These are phyloP conservation scores for Jackrogersella minutella DNA, from an alignment of 495 filamentous ascomycete species.

Conservation along the genomic window DNA sequence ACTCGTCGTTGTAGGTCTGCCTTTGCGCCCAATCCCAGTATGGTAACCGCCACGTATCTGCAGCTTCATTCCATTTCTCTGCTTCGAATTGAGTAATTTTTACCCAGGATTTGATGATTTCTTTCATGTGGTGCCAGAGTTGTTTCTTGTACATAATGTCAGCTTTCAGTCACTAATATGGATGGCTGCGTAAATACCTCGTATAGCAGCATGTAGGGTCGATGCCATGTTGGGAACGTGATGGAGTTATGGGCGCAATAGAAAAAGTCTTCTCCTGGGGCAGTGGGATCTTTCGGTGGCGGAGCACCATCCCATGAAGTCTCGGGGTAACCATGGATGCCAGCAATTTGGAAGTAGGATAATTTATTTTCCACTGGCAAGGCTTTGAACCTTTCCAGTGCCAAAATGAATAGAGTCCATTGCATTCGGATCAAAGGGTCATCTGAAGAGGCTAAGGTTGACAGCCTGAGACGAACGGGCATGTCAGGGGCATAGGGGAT, in stretches of 20 bases:
- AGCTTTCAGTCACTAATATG: not conserved
- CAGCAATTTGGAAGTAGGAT: not conserved
- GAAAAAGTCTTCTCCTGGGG: not conserved
- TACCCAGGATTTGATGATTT: not conserved
- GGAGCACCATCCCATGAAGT: not conserved
- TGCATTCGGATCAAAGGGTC: not conserved
- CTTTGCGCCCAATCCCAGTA: not conserved
- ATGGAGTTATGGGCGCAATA: not conserved
- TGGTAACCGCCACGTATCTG: not conserved
- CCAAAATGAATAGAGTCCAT: not conserved
- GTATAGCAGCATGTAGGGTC: not conserved
- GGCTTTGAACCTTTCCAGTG: not conserved
- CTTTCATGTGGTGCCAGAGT: not conserved
- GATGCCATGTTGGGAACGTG: not conserved
- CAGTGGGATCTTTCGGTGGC: not conserved
- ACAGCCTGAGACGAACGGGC: not conserved
- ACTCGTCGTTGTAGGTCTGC: not conserved
- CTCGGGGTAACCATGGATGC: not conserved
- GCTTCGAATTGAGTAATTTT: not conserved
- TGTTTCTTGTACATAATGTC: not conserved
- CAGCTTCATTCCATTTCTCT: not conserved
- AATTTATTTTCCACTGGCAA: not conserved
- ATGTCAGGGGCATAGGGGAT: not conserved
- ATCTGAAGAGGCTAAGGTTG: not conserved
- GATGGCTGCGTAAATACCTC: not conserved